Evolutionary conservation across 2,329 filamentous ascomycete genomes (phyloP).

Genomic region (Lithohypha guttulata): DNA sequence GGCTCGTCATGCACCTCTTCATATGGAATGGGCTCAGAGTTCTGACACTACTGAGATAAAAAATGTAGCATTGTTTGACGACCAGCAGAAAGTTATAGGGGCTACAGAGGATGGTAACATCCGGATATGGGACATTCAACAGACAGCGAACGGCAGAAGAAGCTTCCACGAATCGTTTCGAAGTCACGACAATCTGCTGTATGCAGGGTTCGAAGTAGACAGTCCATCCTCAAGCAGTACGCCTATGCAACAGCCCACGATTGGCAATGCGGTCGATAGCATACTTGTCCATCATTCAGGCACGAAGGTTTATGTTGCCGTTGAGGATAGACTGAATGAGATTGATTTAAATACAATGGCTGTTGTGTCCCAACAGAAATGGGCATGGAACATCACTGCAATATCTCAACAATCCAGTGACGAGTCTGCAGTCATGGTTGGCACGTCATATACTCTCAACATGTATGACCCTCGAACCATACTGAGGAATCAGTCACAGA

Average conservation of each 20-base stretch:
- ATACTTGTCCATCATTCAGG: constrained; percentile 63
- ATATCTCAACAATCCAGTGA: constrained; percentile 57
- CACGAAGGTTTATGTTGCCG: constrained; percentile 66
- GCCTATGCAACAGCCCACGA: constrained; percentile 16
- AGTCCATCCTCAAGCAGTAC: constrained; percentile 34
- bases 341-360: constrained; percentile 67
- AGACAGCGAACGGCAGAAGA: constrained; percentile 37
- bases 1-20: constrained; percentile 64
- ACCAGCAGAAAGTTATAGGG: constrained; percentile 31
- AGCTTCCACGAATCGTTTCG: constrained; percentile 55
- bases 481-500: constrained; percentile 7
- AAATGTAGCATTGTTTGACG: constrained; percentile 27
- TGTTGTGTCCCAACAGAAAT: constrained; percentile 58
- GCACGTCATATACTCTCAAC: constrained; percentile 70
- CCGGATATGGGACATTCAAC: constrained; percentile 69
- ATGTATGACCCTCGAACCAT: constrained; percentile 63
- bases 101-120: constrained; percentile 79
- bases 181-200: constrained; percentile 57
- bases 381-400: constrained; percentile 73
- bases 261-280: constrained; percentile 58
- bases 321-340: constrained; percentile 66
- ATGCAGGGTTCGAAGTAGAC: constrained; percentile 27
- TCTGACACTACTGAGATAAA: constrained; percentile 26
- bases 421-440: constrained; percentile 66
- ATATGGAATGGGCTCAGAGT: constrained; percentile 56